Conservation (phyloP, 768 basidiomycete genomes). For the Coprinopsis sp. region DNA sequence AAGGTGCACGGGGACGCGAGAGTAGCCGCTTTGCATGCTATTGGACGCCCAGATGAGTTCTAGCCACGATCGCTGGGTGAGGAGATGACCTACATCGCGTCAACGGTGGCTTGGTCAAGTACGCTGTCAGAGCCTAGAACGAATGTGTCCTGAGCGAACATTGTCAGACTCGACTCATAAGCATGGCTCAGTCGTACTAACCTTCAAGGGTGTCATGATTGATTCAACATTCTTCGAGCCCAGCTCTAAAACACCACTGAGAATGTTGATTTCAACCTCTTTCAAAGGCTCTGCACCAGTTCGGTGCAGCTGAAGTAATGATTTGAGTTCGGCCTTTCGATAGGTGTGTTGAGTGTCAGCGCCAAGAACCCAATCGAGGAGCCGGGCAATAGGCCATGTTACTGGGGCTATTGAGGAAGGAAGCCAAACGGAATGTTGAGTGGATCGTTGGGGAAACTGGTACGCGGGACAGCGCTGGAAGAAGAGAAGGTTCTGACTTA, state of each 20-base stretch:
- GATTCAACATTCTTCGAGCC: conserved; percentile 69
- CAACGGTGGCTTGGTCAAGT: conserved; percentile 74
- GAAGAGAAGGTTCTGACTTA: conserved; percentile 35
- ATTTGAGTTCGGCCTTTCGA: conserved; percentile 77
- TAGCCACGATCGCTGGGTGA: background rate
- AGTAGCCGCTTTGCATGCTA: conserved; percentile 77
- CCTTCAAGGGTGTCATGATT: conserved; percentile 81
- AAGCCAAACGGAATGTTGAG: conserved; percentile 16
- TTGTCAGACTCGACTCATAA: background rate
- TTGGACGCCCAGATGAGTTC: background rate
- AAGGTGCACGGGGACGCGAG: conserved; percentile 85
- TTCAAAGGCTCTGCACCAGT: conserved; percentile 72
- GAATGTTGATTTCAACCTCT: conserved; percentile 77
- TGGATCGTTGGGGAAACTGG: too few species aligned
- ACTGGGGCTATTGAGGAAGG: conserved; percentile 51
- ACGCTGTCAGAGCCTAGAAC: conserved; percentile 74
- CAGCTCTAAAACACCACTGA: conserved; percentile 76
- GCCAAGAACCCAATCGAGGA: conserved; percentile 82
- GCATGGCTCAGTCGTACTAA: conserved; percentile 25
- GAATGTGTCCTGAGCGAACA: conserved; percentile 61
- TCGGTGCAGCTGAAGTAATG: conserved; percentile 76
- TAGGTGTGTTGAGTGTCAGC: conserved; percentile 67
- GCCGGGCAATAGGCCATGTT: conserved; percentile 74
- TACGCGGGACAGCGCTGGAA: background rate
- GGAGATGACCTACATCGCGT: conserved; percentile 53